Evolutionary conservation across 192 early-diverging fungal species (phyloP), one percentile per base, ranked within the genome.

Genomic region (Backusella liffmaniae): DNA sequence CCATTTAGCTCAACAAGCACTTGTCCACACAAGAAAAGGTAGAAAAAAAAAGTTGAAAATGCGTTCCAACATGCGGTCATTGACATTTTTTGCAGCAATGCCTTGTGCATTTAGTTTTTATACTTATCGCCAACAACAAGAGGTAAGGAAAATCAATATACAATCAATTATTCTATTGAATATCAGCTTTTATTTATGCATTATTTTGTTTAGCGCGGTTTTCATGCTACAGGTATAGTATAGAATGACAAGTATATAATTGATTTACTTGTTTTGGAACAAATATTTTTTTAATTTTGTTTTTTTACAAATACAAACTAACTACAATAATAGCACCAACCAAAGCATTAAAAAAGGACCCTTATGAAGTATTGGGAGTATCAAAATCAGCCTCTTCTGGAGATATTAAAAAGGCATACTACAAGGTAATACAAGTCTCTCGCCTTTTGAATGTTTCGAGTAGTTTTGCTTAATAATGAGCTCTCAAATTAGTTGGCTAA

Each of bases 371-470:
- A 8, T 86, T 99, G 23, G 96, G 96, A 1, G 92, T 98, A 4
- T 76, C 84, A 35, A 93, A 93, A 76, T 87, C 89, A 49, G 92
- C 96, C 9, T 90, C 94, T 29, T 88, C 92, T 70, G 74, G 82
- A 34, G 97, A 98, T 70, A 97, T 99, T 82, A 99, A 99, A 83
- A 96, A 97, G 84, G 94, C 96, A 8, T 99, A 99, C 86, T 99
- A 99, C 85, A 70, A 72, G 49, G 76, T 66, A 73, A 46, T 18
- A 65, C 51, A 29, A 53, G 51, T 53, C 23, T n/a, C 6, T 53
- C 8, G 0, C 16, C 16, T 32, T 67, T 39, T 34, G 42, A 41
- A 2, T 46, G 2, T 2, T 51, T 34, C n/a, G 15, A 39, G 9
- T 10, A 39, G 37, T 3, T 37, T 32, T 32, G 32, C 1, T 39